phyloP scores from a whole-genome alignment of 208 protist genomes.

The Acanthamoeba royreba region DNA sequence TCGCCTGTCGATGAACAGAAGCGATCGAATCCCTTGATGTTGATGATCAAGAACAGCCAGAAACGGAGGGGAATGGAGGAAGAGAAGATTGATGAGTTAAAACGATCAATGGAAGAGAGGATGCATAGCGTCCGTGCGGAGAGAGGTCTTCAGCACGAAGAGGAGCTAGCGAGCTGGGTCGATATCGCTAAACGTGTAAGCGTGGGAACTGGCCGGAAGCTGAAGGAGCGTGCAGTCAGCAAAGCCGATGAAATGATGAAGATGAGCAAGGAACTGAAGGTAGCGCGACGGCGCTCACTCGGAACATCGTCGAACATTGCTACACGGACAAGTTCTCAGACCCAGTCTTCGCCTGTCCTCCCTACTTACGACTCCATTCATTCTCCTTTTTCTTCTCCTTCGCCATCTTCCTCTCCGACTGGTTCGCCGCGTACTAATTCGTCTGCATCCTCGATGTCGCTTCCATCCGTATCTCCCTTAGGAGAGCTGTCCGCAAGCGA shows the following conservation, averaged over 20 bases:
- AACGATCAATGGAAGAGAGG: not conserved
- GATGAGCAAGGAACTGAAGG: not conserved
- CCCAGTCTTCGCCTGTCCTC: not conserved
- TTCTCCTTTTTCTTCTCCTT: not conserved
- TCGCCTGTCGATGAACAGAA: too few species aligned
- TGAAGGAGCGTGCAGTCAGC: not conserved
- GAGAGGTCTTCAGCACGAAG: too few species aligned
- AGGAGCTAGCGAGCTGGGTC: not conserved
- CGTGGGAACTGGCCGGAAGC: not conserved
- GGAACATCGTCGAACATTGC: not conserved
- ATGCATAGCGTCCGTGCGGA: too few species aligned
- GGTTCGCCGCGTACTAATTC: not conserved
- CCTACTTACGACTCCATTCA: not conserved
- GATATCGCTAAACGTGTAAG: not conserved
- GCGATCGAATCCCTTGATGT: not conserved
- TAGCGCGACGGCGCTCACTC: not conserved
- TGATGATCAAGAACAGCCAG: not conserved
- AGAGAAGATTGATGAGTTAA: not conserved
- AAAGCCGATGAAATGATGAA: not conserved
- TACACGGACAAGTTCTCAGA: not conserved
- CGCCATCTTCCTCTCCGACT: not conserved
- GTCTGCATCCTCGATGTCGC: not conserved
- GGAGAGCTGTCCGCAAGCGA: too few species aligned
- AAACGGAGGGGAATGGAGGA: not conserved
- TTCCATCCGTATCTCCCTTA: not conserved